phyloP scores from a whole-genome alignment of 768 basidiomycete genomes.

The Trametopsis cervina region DNA sequence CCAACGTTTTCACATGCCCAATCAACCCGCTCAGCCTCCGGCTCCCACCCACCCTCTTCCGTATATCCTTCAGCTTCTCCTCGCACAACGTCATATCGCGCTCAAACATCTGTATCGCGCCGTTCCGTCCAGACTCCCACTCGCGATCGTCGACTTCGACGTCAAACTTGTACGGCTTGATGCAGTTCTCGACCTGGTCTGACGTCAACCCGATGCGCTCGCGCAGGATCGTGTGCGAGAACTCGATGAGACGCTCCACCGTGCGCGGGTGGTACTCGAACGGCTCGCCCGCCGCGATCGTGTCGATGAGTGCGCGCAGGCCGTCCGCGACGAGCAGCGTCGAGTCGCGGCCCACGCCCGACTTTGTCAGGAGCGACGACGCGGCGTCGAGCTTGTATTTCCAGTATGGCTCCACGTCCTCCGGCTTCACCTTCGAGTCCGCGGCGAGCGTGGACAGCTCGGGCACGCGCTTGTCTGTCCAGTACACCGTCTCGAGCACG shows the following conservation, averaged over 20 bases:
- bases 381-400: conserved; percentile 94
- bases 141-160: conserved; percentile 90
- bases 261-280: conserved; percentile 88
- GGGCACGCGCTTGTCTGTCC: conserved; percentile 81
- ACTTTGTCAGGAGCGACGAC: conserved; percentile 88
- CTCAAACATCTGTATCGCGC: conserved; percentile 74
- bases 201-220: conserved; percentile 93
- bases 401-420: conserved; percentile 89
- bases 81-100: conserved; percentile 84
- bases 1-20: conserved; percentile 72
- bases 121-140: conserved; percentile 80
- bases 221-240: conserved; percentile 87
- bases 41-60: conserved; percentile 82
- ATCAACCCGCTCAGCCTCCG: conserved; percentile 73
- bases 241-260: conserved; percentile 83
- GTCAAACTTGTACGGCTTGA: conserved; percentile 99
- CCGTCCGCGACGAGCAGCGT: conserved; percentile 95
- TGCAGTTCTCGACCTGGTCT: conserved; percentile 99
- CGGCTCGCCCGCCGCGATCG: conserved; percentile 83
- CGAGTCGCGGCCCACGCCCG: conserved; percentile 90
- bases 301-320: conserved; percentile 81
- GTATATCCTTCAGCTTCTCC: conserved; percentile 77
- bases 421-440: conserved; percentile 61
- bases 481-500: conserved; percentile 94
- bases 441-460: conserved; percentile 69